Base-by-base conservation (phyloP, 2,329 filamentous ascomycete genomes). In the Biscogniauxia sp. region DNA sequence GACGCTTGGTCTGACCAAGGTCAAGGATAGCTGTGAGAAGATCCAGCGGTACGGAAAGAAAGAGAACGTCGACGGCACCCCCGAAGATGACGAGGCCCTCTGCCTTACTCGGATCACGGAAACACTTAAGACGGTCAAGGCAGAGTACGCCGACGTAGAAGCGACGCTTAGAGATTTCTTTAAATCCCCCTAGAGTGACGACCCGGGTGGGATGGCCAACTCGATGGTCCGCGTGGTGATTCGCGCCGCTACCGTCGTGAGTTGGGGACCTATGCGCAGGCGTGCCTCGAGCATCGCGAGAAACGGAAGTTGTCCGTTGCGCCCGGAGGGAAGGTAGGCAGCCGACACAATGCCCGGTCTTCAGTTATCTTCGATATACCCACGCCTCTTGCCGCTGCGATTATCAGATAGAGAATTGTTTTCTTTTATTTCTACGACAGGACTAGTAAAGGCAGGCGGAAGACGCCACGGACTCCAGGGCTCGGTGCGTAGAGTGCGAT, bases 21-120 rank as follows among this genome's bases (percentile, higher is more conserved):
- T 99, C 70, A 91, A 92, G 75, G 93, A 97, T 72, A 89, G 87
- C 64, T 99, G 95, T 79, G 93, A 98, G 78, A 93, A 96, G 82
- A 97, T 99, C 71, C 94, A 99, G 77, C 90, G 96, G 72, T 96
- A 88, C 74, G 94, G 94, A 67, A 90, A 90, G 71, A 82, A 85
- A 70, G 92, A 93, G 77, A 93, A 94, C 68, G 85, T 91, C 62
- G 88, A 90, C 51, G 93, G 93, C 51, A 83, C 81, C 5, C 78
- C 81, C 59, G 87, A 92, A 72, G 78, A 80, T 1, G 87, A 96
- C 69, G 82, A 88, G 61, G 79, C 87, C 2, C 78, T 86, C 54
- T 92, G 89, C 70, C 80, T 97, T 41, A 76, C 84, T 63, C 86
- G 85, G 63, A 91, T 96, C 71, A 81, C 81, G 66, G 84, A 87